These are phyloP conservation scores for Citrus trifoliata DNA, from an alignment of 345 rosid genomes.

Conservation along the genomic window DNA sequence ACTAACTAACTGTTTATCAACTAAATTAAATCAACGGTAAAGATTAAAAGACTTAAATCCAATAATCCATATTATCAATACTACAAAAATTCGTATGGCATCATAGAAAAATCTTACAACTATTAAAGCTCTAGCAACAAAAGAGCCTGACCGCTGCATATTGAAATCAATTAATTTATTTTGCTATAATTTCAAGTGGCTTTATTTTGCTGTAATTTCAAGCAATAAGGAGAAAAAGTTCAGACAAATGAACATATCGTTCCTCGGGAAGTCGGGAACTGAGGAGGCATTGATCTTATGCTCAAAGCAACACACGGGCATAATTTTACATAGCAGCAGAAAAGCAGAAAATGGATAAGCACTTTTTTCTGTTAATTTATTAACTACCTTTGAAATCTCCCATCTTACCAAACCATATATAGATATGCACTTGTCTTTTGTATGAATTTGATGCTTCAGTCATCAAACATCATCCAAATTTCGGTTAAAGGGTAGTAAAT, in stretches of 20 bases:
- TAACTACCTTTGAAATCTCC: background rate
- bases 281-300: background rate
- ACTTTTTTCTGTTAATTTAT: background rate
- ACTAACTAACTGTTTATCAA: too few species aligned
- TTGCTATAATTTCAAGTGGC: too few species aligned
- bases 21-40: too few species aligned
- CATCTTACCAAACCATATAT: background rate
- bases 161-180: too few species aligned
- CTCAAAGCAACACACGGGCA: background rate
- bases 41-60: too few species aligned
- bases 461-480: background rate
- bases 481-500: too few species aligned
- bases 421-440: background rate
- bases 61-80: too few species aligned
- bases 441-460: background rate
- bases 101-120: too few species aligned
- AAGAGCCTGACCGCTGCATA: too few species aligned
- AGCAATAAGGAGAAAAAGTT: background rate
- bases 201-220: background rate
- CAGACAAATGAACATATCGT: too few species aligned
- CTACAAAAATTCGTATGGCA: too few species aligned
- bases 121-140: too few species aligned
- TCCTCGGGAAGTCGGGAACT: background rate
- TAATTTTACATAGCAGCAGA: background rate
- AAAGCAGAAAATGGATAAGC: background rate